Evolutionary conservation across 148 eudicot species (phyloP), one percentile per base, ranked within the genome.

Genomic region (Rhododendron ferrugineum): DNA sequence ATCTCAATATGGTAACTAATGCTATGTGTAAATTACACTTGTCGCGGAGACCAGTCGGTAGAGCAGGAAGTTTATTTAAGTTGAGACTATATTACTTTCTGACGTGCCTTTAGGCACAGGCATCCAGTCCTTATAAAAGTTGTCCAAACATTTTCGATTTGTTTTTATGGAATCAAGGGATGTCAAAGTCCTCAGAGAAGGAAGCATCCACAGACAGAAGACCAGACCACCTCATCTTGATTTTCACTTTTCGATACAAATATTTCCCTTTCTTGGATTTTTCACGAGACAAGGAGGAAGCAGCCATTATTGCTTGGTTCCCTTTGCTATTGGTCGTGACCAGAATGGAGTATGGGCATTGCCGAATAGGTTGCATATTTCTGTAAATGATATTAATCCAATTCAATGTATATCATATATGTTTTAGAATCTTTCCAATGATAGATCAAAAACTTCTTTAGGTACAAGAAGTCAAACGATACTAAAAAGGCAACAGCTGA

Each of bases 111-210:
- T 52, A 54, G 22, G 60, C 60, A 54, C 6, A 1, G 22, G 60
- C 60, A 54, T 54, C 60, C 6, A 54, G 60, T 54, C 52, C 68
- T 62, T 44, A 52, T 30, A 28, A 18, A 49, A 34, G 83, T 80
- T 80, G 30, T 58, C 60, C 49, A 36, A 36, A 58, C 46, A n/a
- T 16, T 81, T 54, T 81, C 11, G 2, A 34, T 81, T 56, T 81
- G 49, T 11, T 32, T 73, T 32, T 83, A 52, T 7, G 23, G 13
- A 46, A 83, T 37, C 50, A n/a, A 83, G 58, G 62, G 78, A 44
- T n/a, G 34, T 78, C 81, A 44, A 78, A 78, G 28, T 83, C 80
- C 64, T 50, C 7, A 50, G 54, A 73, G 74, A 74, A 83, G 46
- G 36, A 49, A 49, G 80, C 85, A 73, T 73, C 79, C 23, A 23